phyloP scores from a whole-genome alignment of 345 rosid species.

The Ricinus communis region DNA sequence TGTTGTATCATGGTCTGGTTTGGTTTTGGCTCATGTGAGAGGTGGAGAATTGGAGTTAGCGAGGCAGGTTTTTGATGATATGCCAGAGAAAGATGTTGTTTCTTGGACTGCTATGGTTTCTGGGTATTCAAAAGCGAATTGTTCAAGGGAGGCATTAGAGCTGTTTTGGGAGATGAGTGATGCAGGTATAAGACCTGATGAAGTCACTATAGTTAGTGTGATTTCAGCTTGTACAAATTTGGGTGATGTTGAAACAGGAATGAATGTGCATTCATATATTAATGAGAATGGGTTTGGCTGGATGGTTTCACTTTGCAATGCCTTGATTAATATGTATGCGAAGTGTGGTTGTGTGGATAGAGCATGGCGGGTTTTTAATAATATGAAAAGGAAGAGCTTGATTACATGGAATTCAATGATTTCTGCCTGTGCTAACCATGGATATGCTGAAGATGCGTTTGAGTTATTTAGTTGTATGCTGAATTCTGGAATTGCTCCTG shows the following conservation, averaged over 20 bases:
- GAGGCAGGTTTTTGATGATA: slow-evolving; percentile 25
- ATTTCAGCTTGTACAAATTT: slow-evolving; percentile 24
- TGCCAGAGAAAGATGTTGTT: slow-evolving; percentile 35
- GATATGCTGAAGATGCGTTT: slow-evolving; percentile 25
- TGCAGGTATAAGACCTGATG: slow-evolving; percentile 25
- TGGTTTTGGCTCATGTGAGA: slow-evolving; percentile 24
- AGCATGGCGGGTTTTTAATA: slow-evolving; percentile 33
- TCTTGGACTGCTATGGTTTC: slow-evolving; percentile 37
- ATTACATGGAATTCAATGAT: slow-evolving; percentile 42
- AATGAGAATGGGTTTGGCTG: slow-evolving; percentile 30
- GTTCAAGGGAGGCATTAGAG: slow-evolving; percentile 24
- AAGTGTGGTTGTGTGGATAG: slow-evolving; percentile 34
- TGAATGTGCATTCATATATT: slow-evolving; percentile 26
- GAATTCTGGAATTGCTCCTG: slow-evolving; percentile 28
- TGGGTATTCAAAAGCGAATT: slow-evolving; percentile 21
- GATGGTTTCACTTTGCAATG: slow-evolving; percentile 40
- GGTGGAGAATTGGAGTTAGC: slow-evolving; percentile 30
- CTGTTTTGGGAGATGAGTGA: slow-evolving; percentile 21
- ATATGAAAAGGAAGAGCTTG: slow-evolving; percentile 31
- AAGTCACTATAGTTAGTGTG: slow-evolving; percentile 31
- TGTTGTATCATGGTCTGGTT: slow-evolving; percentile 32
- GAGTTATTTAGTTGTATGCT: slow-evolving; percentile 22
- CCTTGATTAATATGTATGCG: slow-evolving; percentile 38
- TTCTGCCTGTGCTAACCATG: slow-evolving; percentile 33
- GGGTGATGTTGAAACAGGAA: slow-evolving; percentile 23